Conservation (phyloP, 2,329 filamentous ascomycete genomes). For the Escovopsis sp. region DNA sequence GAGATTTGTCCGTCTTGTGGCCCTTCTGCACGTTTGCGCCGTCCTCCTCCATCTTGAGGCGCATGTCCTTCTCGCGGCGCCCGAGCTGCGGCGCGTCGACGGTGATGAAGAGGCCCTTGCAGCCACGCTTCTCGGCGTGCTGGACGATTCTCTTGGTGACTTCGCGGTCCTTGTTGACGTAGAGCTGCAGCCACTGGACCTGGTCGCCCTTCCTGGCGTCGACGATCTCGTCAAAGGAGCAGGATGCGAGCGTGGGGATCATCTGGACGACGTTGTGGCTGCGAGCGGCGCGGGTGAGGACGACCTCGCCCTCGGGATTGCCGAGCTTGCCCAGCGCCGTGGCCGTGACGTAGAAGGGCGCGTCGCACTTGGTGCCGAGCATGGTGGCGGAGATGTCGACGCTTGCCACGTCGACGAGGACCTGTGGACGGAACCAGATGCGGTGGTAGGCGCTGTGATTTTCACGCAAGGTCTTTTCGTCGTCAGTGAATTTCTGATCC, state of each 20-base stretch:
- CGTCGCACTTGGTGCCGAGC: conserved; percentile 71
- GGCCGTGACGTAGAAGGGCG: conserved; percentile 93
- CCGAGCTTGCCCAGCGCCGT: conserved; percentile 93
- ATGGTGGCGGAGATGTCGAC: conserved; percentile 84
- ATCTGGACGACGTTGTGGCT: conserved; percentile 92
- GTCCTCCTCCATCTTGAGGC: conserved; percentile 72
- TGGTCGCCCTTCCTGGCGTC: conserved; percentile 69
- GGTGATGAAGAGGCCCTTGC: conserved; percentile 94
- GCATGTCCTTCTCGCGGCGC: conserved; percentile 95
- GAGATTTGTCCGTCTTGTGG: conserved; percentile 63
- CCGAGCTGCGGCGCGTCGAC: conserved; percentile 95
- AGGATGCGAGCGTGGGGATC: conserved; percentile 94
- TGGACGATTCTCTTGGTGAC: conserved; percentile 84
- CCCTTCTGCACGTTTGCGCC: conserved; percentile 73
- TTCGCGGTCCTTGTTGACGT: conserved; percentile 88
- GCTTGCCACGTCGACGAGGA: conserved; percentile 79
- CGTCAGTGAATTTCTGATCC: background rate
- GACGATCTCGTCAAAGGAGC: conserved; percentile 93
- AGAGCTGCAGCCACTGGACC: conserved; percentile 92
- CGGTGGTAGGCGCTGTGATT: conserved; percentile 95
- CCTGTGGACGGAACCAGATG: conserved; percentile 84
- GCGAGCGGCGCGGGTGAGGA: conserved; percentile 69
- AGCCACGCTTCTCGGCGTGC: conserved; percentile 82
- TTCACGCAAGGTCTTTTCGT: conserved; percentile 66
- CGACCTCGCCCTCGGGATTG: conserved; percentile 82